phyloP scores from a whole-genome alignment of 768 basidiomycete genomes.

The Phaeotremella skinneri region DNA sequence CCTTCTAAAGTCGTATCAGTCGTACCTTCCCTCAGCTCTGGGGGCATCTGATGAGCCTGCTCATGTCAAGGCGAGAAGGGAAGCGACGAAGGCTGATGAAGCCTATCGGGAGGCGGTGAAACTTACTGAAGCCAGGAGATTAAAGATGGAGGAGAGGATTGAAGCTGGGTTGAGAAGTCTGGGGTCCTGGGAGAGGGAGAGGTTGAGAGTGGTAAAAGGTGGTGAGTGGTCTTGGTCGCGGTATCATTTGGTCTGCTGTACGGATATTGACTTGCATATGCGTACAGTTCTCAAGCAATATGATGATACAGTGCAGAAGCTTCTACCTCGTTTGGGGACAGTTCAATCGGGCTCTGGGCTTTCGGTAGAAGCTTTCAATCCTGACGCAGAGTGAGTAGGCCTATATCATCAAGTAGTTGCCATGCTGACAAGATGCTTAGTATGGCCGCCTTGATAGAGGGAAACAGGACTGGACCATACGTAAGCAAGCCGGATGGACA shows the following conservation, averaged over 20 bases:
- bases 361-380: slow-evolving; percentile 77
- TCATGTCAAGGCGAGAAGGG: slow-evolving; percentile 67
- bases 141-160: slow-evolving; percentile 78
- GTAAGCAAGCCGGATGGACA: slow-evolving; percentile 10
- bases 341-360: slow-evolving; percentile 69
- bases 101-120: slow-evolving; percentile 76
- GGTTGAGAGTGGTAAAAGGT: slow-evolving; percentile 78
- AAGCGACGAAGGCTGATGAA: slow-evolving; percentile 78
- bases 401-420: slow-evolving; percentile 36
- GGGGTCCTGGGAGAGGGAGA: slow-evolving; percentile 81
- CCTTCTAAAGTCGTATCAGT: slow-evolving; percentile 33
- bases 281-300: slow-evolving; percentile 74
- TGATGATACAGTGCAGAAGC: slow-evolving; percentile 70
- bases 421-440: slow-evolving; percentile 11
- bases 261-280: slow-evolving; percentile 7
- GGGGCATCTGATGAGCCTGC: slow-evolving; percentile 60
- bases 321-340: slow-evolving; percentile 66
- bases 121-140: slow-evolving; percentile 76
- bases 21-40: slow-evolving; percentile 25
- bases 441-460: slow-evolving; percentile 72
- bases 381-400: slow-evolving; percentile 65
- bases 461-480: slow-evolving; percentile 91
- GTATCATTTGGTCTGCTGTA: background rate
- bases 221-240: slow-evolving; percentile 54
- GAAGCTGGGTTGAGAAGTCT: slow-evolving; percentile 76